Evolutionary conservation across 2,329 filamentous ascomycete genomes (phyloP).

Genomic region (Diaporthe batatas): DNA sequence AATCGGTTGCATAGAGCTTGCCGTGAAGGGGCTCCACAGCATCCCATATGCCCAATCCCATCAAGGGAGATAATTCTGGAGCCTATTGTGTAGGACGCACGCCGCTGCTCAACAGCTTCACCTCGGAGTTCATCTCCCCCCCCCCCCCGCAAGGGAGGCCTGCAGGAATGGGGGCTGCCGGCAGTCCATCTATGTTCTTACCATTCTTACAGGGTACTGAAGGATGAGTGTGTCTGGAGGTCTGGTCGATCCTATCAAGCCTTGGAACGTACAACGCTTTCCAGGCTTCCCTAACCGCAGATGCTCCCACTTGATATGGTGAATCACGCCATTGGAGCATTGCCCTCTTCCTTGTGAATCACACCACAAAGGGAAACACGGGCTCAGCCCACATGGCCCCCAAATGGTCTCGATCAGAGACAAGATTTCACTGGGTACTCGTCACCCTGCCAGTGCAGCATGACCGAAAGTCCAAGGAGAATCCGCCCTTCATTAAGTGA

Average conservation of each 20-base stretch:
- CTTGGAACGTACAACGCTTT: no score
- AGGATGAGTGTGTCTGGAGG: no score
- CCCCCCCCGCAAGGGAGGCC: not conserved
- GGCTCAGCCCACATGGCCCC: not conserved
- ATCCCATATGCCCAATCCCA: not conserved
- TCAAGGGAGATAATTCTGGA: not conserved
- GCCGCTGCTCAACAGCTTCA: not conserved
- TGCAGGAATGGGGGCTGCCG: not conserved
- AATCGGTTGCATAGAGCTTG: not conserved
- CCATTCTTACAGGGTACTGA: not conserved
- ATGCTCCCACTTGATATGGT: not conserved
- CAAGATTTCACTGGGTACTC: not conserved
- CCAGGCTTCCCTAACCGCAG: no score
- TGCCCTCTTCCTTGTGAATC: not conserved
- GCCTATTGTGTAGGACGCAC: constrained; percentile 5
- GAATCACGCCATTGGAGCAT: not conserved
- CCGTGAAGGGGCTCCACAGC: not conserved
- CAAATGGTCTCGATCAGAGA: not conserved
- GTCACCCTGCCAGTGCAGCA: not conserved
- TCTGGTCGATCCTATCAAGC: no score
- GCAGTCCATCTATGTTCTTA: not conserved
- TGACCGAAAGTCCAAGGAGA: not conserved
- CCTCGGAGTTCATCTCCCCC: not conserved
- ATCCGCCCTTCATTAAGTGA: not conserved
- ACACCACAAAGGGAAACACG: no score